A percentile compares a stretch with the other conserved stretches of the same genome.
These are phyloP conservation scores for Parietaria judaica DNA, from an alignment of 306 rosid genomes.

Conservation along the genomic window DNA sequence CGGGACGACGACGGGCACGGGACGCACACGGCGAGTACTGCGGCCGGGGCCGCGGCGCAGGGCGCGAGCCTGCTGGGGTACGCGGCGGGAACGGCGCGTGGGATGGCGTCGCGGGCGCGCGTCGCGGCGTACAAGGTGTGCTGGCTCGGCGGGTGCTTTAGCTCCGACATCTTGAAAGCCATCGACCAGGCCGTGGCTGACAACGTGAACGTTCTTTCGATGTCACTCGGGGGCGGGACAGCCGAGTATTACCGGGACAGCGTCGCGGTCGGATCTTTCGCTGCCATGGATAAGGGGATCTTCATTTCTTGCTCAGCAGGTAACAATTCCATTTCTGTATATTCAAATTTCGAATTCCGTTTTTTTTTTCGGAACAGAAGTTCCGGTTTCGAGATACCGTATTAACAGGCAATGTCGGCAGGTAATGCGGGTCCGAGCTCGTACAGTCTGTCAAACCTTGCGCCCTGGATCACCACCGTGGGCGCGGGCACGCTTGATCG, in stretches of 20 bases:
- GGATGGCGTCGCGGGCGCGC: constrained; percentile 66
- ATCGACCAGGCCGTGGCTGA: constrained; percentile 67
- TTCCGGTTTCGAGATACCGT: too few relatives aligned
- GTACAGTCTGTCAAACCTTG: constrained; percentile 35
- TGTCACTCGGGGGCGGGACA: constrained; percentile 61
- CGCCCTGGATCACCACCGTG: constrained; percentile 90
- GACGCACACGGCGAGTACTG: constrained; percentile 71
- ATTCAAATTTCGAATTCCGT: too few relatives aligned
- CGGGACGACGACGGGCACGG: constrained; percentile 80
- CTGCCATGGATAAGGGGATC: constrained; percentile 78
- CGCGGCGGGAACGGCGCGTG: constrained; percentile 69
- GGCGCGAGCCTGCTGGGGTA: constrained; percentile 48
- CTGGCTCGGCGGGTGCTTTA: constrained; percentile 43
- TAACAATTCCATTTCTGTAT: constrained; percentile 13
- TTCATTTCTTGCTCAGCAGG: constrained; percentile 64
- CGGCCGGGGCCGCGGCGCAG: constrained; percentile 49
- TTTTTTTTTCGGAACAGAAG: too few relatives aligned
- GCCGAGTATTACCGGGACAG: constrained; percentile 39
- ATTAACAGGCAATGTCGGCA: not conserved
- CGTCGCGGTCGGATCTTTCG: constrained; percentile 60
- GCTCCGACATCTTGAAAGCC: constrained; percentile 56
- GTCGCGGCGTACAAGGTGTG: constrained; percentile 72
- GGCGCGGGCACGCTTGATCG: constrained; percentile 95
- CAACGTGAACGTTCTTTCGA: constrained; percentile 55
- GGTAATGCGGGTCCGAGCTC: constrained; percentile 61